Conservation (phyloP, 176 grass and related monocot genomes). For the Triticum turgidum region DNA sequence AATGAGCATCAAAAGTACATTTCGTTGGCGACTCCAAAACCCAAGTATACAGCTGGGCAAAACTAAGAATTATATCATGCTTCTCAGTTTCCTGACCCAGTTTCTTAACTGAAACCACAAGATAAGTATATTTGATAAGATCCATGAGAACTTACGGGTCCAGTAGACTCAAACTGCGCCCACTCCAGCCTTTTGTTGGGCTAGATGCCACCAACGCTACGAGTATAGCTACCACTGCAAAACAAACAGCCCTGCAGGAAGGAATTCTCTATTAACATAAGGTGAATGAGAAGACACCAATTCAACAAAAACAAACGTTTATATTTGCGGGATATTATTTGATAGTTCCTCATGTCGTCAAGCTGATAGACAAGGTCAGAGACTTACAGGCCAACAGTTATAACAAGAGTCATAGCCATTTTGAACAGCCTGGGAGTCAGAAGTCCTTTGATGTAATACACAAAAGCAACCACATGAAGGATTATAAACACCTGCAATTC, state of each 20-base stretch:
- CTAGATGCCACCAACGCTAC: slow-evolving; percentile 95
- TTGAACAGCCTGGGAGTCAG: slow-evolving; percentile 88
- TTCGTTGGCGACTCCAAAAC: background rate
- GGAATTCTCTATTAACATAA: slow-evolving; percentile 39
- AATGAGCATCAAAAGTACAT: slow-evolving; percentile 6
- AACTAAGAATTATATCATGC: slow-evolving; percentile 22
- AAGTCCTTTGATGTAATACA: slow-evolving; percentile 97
- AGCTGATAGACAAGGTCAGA: slow-evolving; percentile 17
- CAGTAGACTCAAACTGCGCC: slow-evolving; percentile 98
- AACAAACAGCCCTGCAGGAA: slow-evolving; percentile 79
- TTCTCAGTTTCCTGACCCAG: background rate
- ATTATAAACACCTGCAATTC: slow-evolving; percentile 95
- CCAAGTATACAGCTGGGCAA: background rate
- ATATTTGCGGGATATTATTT: background rate
- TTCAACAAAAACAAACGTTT: background rate
- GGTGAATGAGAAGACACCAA: background rate
- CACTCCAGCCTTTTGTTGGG: slow-evolving; percentile 99
- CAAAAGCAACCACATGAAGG: slow-evolving; percentile 90
- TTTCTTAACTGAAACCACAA: background rate
- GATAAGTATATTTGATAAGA: slow-evolving; percentile 16
- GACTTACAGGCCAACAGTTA: slow-evolving; percentile 87
- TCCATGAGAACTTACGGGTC: slow-evolving; percentile 77
- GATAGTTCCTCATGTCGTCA: slow-evolving; percentile 1
- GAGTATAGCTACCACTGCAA: slow-evolving; percentile 80
- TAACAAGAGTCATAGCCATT: slow-evolving; percentile 95